Base-by-base conservation (phyloP, 129 eudicot species). In the Tagetes erecta region DNA sequence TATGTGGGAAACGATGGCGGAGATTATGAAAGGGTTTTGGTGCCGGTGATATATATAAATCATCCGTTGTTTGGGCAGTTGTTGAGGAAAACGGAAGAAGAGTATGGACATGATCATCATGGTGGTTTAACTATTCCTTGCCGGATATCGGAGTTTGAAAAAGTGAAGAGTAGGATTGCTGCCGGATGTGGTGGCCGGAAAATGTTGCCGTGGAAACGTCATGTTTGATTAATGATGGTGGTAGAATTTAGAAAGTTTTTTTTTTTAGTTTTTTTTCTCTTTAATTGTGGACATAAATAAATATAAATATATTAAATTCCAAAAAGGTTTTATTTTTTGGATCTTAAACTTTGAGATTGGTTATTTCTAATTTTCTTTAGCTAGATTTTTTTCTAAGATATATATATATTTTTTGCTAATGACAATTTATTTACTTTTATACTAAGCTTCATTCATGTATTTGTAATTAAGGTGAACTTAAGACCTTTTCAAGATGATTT, bases 71-170 rank as follows among this genome's bases (percentile, higher is more conserved):
- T 93, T 79, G 85, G 87, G 41, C 84, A 86, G 84, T 73, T 93
- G 79, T 70, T 93, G 72, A 84, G 74, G 31, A 92, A 86, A 56
- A 87, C 96, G 13, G 97, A 93, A 67, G 84, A 82, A 67, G 91
- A 86, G 73, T 90, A 62, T 78, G 98, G 98, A 34, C 90, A 78
- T 68, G 64, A 88, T 59, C 95, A 93, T 52, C 85, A 91, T 44
- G 98, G 98, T 33, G 95, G 95, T 65, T 82, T 93, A 13, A 93
- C 89, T 2, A 81, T 93, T 49, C 98, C 97, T 49, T 93, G 98
- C 83, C 95, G 83, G 86, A 79, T 90, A 37, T 84, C 98, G 9
- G 97, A 93, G 87, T 88, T 93, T 71, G 92, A 93, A 81, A 78
- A 69, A 8, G 88, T 93, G 58, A 84, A 84, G 84, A 86, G 86